Conservation (phyloP, 1,284 basidiomycete species). For the Rhodotorula sp. region DNA sequence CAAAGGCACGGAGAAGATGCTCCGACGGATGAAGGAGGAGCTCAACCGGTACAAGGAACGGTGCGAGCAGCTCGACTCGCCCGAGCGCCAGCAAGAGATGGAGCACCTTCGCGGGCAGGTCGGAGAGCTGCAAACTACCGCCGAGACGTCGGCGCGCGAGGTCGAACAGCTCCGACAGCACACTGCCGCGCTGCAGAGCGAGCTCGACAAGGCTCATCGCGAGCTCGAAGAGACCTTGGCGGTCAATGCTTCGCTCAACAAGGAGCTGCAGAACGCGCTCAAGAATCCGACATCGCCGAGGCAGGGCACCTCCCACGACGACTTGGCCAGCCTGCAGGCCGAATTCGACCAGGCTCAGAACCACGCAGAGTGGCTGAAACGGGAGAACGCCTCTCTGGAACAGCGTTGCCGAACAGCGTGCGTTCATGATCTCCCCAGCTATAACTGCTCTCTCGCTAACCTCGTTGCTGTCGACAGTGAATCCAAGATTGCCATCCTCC, state of each 20-base stretch:
- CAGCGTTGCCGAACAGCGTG: constrained; percentile 39
- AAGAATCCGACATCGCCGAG: constrained; percentile 25
- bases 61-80: constrained; percentile 67
- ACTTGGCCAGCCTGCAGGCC: constrained; percentile 20
- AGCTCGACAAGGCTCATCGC: constrained; percentile 38
- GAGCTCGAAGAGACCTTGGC: constrained; percentile 44
- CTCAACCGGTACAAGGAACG: constrained; percentile 80
- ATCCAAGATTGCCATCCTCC: constrained; percentile 36
- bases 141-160: constrained; percentile 62
- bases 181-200: constrained; percentile 69
- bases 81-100: constrained; percentile 60
- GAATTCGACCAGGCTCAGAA: constrained; percentile 39
- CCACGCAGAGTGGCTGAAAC: constrained; percentile 44
- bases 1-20: constrained; percentile 93
- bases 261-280: constrained; percentile 41
- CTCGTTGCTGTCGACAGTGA: constrained; percentile 16
- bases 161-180: constrained; percentile 73
- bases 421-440: constrained; percentile 2
- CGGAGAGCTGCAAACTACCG: constrained; percentile 64
- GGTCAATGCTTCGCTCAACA: constrained; percentile 41
- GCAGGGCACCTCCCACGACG: constrained; percentile 11
- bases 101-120: constrained; percentile 54
- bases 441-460: no score
- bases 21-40: constrained; percentile 89
- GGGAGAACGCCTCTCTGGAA: constrained; percentile 44